Percentiles rank a stretch among this genome's conserved stretches.
Evolutionary conservation across 2,329 filamentous ascomycete genomes (phyloP).

Genomic region (Tolypocladium inflatum): DNA sequence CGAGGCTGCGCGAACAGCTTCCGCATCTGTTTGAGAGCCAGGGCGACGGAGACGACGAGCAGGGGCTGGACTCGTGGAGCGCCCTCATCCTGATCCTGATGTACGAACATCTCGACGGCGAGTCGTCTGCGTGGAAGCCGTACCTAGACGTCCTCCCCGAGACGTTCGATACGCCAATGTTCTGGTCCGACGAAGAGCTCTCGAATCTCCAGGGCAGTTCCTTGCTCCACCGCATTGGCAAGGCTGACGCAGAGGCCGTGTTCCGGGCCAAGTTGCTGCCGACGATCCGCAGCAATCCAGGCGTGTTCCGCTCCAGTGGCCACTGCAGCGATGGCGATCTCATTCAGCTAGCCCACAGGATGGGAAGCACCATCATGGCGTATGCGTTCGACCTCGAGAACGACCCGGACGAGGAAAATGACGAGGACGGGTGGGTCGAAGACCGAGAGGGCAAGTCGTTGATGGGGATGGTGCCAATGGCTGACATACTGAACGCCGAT

Average conservation of each 20-base stretch:
- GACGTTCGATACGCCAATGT: constrained; percentile 80
- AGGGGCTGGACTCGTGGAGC: constrained; percentile 43
- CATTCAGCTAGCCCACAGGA: constrained; percentile 55
- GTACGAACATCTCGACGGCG: constrained; percentile 57
- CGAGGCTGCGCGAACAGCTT: constrained; percentile 50
- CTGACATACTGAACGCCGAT: constrained; percentile 83
- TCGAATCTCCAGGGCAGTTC: constrained; percentile 66
- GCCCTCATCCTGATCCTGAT: constrained; percentile 68
- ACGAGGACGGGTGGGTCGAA: constrained; percentile 57
- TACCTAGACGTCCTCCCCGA: constrained; percentile 69
- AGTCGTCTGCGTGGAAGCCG: constrained; percentile 59
- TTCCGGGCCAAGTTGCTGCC: constrained; percentile 50
- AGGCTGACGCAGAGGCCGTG: constrained; percentile 57
- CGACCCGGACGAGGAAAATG: constrained; percentile 45
- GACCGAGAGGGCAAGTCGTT: constrained; percentile 46
- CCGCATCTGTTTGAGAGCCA: constrained; percentile 40
- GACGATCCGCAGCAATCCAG: constrained; percentile 33
- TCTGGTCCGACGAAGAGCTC: constrained; percentile 68
- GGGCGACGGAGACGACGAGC: constrained; percentile 21
- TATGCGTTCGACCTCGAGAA: constrained; percentile 78
- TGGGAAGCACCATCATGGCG: constrained; percentile 86
- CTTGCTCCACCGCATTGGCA: constrained; percentile 69
- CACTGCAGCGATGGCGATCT: constrained; percentile 34
- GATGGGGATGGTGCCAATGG: constrained; percentile 86
- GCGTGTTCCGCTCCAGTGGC: constrained; percentile 30